Evolutionary conservation across 2,329 filamentous ascomycete species (phyloP), one percentile per base, ranked within the genome.

Genomic region (Nemania serpens): DNA sequence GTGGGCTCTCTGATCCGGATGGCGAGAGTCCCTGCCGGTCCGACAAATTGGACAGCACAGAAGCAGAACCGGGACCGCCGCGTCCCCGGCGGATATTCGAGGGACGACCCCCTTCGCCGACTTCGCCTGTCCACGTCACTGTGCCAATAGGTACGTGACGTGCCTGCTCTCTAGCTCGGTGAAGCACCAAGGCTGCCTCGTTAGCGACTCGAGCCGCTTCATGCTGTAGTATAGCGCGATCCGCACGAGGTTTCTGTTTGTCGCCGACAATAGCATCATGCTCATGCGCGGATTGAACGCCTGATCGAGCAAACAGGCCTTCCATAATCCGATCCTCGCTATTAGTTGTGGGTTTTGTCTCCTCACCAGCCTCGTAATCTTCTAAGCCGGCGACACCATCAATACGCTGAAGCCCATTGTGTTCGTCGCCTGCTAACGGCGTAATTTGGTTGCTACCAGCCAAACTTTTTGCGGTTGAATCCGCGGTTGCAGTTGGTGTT

Each of bases 71-170:
- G 4, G 83, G 82, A 3, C 82, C 84, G 36, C 76, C 82, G 11
- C 75, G 76, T 34, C 71, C 76, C 0, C 82, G 81, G 18, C 79
- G 82, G 58, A 75, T 77, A 37, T 79, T 81, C 25, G 86, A 83
- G 1, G 90, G 90, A 37, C 90, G 82, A 1, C 93, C 94, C 4
- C 87, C 88, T 51, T 89, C 84, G 10, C 94, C 94, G 48, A 90
- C 87, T 68, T 90, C 86, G 1, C 95, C 94, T 0, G 94, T 98
- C 94, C 94, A 98, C 0, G 94, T 97, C 9, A 95, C 91, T 0
- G 91, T 92, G 7, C 94, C 94, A 34, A 92, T 88, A 0, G 91
- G 91, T 1, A 94, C 81, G 9, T 81, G 83, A 11, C 87, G 83
- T 2, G 93, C 92, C 33, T 88, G 83, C 70, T 93, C 86, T 43